Base-by-base conservation (phyloP, 2,329 filamentous ascomycete genomes). In the Arthrinium puccinioides region DNA sequence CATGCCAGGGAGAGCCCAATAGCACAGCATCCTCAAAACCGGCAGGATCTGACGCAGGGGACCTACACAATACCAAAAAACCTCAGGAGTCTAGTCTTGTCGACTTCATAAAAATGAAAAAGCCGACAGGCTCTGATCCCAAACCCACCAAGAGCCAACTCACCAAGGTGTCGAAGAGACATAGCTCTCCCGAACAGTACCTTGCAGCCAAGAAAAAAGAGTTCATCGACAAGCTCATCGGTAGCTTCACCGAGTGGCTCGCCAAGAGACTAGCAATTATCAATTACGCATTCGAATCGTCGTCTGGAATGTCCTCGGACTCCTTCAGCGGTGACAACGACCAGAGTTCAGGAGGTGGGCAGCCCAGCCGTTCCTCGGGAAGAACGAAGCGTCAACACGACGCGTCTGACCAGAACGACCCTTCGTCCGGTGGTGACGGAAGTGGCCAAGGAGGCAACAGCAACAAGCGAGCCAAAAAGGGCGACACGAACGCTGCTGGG, bases 391-490 rank as follows among this genome's bases (percentile, higher is more conserved):
- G 54, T 8, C 51, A 53, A 28, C 38, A 55, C 8, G 43, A 43
- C 15, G 50, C 48, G 16, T 50, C 54, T 30, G 51, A 52, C n/a
- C 43, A 48, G 14, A 57, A 53, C 6, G 45, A 53, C 15, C 40
- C 45, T 13, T 44, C 51, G 14, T 47, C 46, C 9, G 50, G 44
- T 5, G 55, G 55, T 6, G 49, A 56, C 13, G 51, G 47, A 5
- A 55, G 55, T 9, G 49, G 56, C 10, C n/a, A n/a, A n/a, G n/a
- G n/a, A n/a, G 58, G 48, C 13, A 49, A 51, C 14, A 50, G 49
- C 6, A 60, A 47, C 35, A 64, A 64, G 40, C 57, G 60, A 21
- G 55, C 56, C 19, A 63, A 56, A 43, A 63, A 48, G 28, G 53
- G 56, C 5, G 47, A 48, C 7, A 53, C 57, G 16, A 41, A 41